A percentile compares a stretch with the other conserved stretches of the same genome.
These are phyloP conservation scores for Leishmania lainsoni DNA, from an alignment of 208 protist species.

Conservation along the genomic window DNA sequence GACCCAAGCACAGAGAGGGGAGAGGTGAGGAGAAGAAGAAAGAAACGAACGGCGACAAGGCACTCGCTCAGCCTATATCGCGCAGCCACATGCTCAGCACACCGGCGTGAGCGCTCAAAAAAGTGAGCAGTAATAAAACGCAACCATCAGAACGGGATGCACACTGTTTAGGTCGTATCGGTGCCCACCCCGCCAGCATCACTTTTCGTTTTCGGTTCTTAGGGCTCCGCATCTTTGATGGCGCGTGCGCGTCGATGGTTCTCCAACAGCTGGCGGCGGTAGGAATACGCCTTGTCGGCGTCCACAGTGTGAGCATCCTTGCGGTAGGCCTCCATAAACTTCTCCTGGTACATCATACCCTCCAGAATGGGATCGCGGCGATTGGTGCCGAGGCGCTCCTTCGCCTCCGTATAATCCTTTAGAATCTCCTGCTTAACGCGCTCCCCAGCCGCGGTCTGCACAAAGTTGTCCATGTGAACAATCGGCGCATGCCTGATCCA, in stretches of 20 bases:
- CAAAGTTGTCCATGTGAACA: slow-evolving; percentile 69
- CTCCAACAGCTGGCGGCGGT: slow-evolving; percentile 54
- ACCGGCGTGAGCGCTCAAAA: background rate
- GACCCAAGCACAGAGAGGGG: background rate
- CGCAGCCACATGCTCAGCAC: background rate
- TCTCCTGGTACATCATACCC: slow-evolving; percentile 81
- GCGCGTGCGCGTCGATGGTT: slow-evolving; percentile 45
- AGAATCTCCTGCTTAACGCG: slow-evolving; percentile 80
- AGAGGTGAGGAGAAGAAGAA: background rate
- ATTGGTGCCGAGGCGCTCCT: slow-evolving; percentile 17
- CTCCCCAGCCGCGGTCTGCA: slow-evolving; percentile 57
- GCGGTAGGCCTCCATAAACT: slow-evolving; percentile 80
- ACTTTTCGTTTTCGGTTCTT: background rate
- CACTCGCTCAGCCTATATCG: background rate
- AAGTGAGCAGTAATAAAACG: slow-evolving; percentile 10
- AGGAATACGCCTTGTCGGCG: slow-evolving; percentile 44
- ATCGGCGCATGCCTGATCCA: slow-evolving; percentile 81
- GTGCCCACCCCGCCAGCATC: too few relatives aligned
- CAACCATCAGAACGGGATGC: background rate
- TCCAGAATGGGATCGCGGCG: slow-evolving; percentile 73
- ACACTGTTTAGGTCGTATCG: background rate
- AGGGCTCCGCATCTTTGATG: slow-evolving; percentile 25
- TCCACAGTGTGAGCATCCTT: slow-evolving; percentile 41
- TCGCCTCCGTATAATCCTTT: slow-evolving; percentile 59
- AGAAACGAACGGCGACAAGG: background rate